phyloP scores from a whole-genome alignment of 1,284 basidiomycete genomes.

The Rhodotorula glutinis region DNA sequence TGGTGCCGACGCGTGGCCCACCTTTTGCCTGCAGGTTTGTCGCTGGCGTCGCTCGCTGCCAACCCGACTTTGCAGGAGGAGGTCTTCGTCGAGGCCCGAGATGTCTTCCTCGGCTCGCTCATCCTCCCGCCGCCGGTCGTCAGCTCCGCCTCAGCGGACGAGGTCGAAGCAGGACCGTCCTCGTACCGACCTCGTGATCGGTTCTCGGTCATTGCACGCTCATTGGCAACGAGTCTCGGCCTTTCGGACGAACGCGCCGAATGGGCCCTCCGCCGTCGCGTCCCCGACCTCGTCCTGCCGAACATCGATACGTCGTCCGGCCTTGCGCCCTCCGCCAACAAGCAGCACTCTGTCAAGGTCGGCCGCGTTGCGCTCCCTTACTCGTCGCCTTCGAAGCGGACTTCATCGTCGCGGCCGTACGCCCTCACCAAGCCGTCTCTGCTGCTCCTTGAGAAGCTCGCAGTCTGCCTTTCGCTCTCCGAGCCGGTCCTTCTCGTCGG shows the following conservation, averaged over 20 bases:
- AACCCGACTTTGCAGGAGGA: conserved; percentile 82
- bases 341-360: conserved; percentile 33
- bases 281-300: conserved; percentile 38
- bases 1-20: conserved; percentile 73
- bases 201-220: conserved; percentile 21
- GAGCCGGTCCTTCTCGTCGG: conserved; percentile 93
- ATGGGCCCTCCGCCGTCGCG: conserved; percentile 38
- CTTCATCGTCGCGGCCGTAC: conserved; percentile 59
- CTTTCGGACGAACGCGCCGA: conserved; percentile 38
- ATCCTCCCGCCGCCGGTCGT: conserved; percentile 45
- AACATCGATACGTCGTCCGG: conserved; percentile 32
- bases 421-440: conserved; percentile 86
- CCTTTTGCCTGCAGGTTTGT: conserved; percentile 55
- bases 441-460: conserved; percentile 74
- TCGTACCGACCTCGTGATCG: conserved; percentile 16
- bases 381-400: conserved; percentile 15
- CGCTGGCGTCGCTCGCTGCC: conserved; percentile 32
- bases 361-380: conserved; percentile 42
- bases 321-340: neutral
- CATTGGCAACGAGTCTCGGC: conserved; percentile 29
- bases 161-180: neutral
- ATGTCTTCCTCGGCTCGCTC: conserved; percentile 81
- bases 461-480: conserved; percentile 65
- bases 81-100: conserved; percentile 82
- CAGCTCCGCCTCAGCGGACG: neutral